Evolutionary conservation across 495 filamentous ascomycete species (phyloP).

Genomic region (Bacidia gigantensis): DNA sequence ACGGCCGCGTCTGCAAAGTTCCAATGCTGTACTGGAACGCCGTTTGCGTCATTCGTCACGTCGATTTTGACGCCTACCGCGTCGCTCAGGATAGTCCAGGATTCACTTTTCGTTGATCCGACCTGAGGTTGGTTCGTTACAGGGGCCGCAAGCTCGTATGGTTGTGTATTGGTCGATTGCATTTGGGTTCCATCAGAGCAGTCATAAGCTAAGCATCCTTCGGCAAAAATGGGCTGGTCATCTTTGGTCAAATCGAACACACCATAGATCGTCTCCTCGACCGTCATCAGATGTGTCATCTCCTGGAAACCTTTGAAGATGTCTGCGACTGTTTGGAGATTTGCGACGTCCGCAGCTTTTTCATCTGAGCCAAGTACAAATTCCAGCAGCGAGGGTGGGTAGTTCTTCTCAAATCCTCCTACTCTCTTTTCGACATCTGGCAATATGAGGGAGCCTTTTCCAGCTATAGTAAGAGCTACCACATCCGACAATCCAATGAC

Average conservation of each 20-base stretch:
- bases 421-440: background rate
- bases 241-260: background rate
- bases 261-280: background rate
- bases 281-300: background rate
- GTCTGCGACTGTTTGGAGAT: constrained; percentile 1
- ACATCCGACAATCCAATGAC: background rate
- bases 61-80: background rate
- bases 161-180: background rate
- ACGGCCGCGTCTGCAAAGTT: constrained; percentile 2
- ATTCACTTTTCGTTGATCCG: background rate
- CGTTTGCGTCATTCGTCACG: background rate
- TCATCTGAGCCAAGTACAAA: background rate
- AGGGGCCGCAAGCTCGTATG: background rate
- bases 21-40: background rate
- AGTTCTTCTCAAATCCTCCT: background rate
- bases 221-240: background rate
- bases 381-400: background rate
- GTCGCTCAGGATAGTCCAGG: background rate
- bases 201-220: background rate
- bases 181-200: background rate
- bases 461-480: background rate
- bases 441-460: background rate
- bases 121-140: background rate
- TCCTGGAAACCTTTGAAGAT: background rate
- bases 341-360: background rate